Evolutionary conservation across 371 early-diverging fungal species (phyloP), one percentile per base, ranked within the genome.

Genomic region (Capniomyces stellatus): DNA sequence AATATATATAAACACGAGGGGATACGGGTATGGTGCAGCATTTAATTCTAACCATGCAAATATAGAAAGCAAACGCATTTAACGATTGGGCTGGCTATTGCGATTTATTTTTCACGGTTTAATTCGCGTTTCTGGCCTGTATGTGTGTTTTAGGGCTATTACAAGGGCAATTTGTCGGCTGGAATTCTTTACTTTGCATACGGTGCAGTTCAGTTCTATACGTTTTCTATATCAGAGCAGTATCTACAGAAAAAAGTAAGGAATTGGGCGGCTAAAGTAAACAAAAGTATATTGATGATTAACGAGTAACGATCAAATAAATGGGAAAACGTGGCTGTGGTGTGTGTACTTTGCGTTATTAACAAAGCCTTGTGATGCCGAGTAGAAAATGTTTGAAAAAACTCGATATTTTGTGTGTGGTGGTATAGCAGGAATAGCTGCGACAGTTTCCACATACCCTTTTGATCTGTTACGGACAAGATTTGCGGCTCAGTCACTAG

Each of bases 121-220:
- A n/a, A n/a, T n/a, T n/a, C n/a, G n/a, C n/a, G n/a, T n/a, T n/a
- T n/a, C n/a, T n/a, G n/a, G n/a, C n/a, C n/a, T n/a, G n/a, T n/a
- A n/a, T n/a, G n/a, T n/a, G n/a, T n/a, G n/a, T n/a, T 35, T 35
- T 46, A 46, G 46, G 92, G 83, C 2, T 69, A 91, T 13, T 96
- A 88, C 79, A 94, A 93, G 60, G 96, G 96, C 43, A 96, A 96
- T 54, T 63, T 85, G 65, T 74, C 89, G 1, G 96, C 94, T 1
- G 87, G 83, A 61, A 87, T 83, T 55, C 73, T 94, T 3, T 94
- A 94, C 64, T 58, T 92, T 43, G 70, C 82, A 0, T 96, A 94
- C 59, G 87, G 90, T 29, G 86, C 84, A 2, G 71, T 79, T 22
- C 93, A 95, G 67, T 93, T 95, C 58, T 71, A 78, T 56, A 69